These are phyloP conservation scores for Toxicodendron radicans DNA, from an alignment of 345 rosid species.

Conservation along the genomic window DNA sequence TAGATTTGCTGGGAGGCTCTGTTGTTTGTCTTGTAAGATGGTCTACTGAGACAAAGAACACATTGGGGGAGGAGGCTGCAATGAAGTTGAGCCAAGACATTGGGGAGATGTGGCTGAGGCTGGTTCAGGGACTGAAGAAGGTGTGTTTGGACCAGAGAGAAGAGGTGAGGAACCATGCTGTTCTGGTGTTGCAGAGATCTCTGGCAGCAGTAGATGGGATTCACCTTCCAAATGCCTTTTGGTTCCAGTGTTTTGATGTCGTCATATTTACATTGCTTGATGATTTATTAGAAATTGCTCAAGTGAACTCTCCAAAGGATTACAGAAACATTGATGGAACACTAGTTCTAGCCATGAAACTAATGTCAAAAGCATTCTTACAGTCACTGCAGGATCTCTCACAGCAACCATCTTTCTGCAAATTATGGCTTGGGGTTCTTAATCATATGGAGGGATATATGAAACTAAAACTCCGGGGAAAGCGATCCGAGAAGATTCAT, in stretches of 20 bases:
- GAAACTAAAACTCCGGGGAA: conserved; percentile 61
- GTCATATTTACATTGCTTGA: conserved; percentile 60
- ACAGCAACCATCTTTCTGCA: conserved; percentile 60
- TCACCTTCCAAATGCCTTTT: conserved; percentile 42
- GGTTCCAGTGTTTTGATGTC: conserved; percentile 72
- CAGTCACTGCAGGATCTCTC: conserved; percentile 57
- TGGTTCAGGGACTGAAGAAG: conserved; percentile 56
- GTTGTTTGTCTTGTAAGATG: conserved; percentile 67
- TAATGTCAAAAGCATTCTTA: conserved; percentile 59
- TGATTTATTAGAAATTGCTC: conserved; percentile 44
- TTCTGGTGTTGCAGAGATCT: conserved; percentile 49
- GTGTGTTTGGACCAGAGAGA: conserved; percentile 68
- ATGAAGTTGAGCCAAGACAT: conserved; percentile 51
- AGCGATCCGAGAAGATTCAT: conserved; percentile 50
- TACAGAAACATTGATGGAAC: conserved; percentile 61
- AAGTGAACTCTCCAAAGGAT: conserved; percentile 42
- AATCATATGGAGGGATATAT: conserved; percentile 56
- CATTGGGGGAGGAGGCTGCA: conserved; percentile 49
- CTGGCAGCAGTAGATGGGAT: conserved; percentile 53
- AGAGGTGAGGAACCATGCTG: conserved; percentile 68
- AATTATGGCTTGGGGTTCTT: conserved; percentile 68
- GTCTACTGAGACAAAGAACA: conserved; percentile 54
- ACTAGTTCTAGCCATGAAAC: conserved; percentile 57
- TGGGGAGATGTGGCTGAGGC: conserved; percentile 78
- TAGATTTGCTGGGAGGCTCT: conserved; percentile 67